Conservation (phyloP, 768 basidiomycete species). For the Hygrophorus russula region DNA sequence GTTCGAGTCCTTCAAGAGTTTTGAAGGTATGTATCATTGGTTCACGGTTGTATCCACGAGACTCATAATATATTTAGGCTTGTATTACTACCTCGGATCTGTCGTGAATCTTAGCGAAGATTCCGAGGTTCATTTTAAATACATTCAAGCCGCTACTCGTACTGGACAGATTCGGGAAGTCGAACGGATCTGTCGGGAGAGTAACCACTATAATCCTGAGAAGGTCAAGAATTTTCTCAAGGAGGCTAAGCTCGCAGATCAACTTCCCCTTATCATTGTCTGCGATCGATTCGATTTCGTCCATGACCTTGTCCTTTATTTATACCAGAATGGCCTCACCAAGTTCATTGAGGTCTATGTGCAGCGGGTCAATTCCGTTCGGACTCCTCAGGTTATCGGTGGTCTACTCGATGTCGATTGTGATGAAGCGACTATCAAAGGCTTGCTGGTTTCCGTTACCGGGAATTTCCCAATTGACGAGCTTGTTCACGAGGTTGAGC, state of each 20-base stretch:
- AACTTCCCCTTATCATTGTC: constrained; percentile 97
- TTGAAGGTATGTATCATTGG: constrained; percentile 55
- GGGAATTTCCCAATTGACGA: constrained; percentile 98
- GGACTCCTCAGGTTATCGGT: constrained; percentile 95
- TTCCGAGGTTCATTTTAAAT: constrained; percentile 98
- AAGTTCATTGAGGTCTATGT: constrained; percentile 99
- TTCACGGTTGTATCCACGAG: not conserved
- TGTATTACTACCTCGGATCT: constrained; percentile 98
- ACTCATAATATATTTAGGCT: constrained; percentile 30
- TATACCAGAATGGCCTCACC: constrained; percentile 93
- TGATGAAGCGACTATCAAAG: constrained; percentile 92
- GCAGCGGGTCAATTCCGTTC: constrained; percentile 92
- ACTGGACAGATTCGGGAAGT: constrained; percentile 99
- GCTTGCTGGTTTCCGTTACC: constrained; percentile 84
- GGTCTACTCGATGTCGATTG: constrained; percentile 97
- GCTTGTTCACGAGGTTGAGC: constrained; percentile 94
- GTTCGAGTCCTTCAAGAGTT: constrained; percentile 96
- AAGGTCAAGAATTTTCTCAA: constrained; percentile 99
- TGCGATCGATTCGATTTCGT: constrained; percentile 99
- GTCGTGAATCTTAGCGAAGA: constrained; percentile 96
- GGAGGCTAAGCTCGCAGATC: constrained; percentile 92
- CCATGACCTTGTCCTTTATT: constrained; percentile 94
- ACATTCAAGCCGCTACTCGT: constrained; percentile 96
- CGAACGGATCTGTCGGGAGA: constrained; percentile 96
- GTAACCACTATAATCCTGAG: constrained; percentile 96